Evolutionary conservation across 139 green algal genomes (phyloP), one percentile per base, ranked within the genome.

Genomic region (Tetradesmus obliquus): DNA sequence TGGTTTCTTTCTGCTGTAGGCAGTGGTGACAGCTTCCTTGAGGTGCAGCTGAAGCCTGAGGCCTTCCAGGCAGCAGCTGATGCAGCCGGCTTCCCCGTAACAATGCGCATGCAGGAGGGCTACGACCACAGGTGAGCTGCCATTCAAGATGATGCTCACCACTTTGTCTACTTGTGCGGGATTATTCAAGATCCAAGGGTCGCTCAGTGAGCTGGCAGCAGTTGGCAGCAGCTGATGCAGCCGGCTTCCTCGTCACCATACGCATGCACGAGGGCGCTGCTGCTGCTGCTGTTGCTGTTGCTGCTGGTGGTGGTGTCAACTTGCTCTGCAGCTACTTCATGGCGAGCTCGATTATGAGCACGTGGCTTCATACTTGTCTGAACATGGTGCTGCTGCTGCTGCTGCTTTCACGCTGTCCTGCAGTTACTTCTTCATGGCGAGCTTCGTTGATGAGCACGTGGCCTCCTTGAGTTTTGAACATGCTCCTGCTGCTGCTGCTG

Each of bases 11-110:
- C 79, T 84, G 79, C 79, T 87, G 82, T 54, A 87, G 82, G 82
- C 57, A 66, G 57, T 66, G 57, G 57, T 66, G 81, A 86, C 51
- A 62, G 5, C 9, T 87, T 99, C 91, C 93, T 99, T 58, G 79
- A 96, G 82, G 93, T 96, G 24, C 97, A 99, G 95, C 95, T 99
- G 74, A 91, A 95, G 45, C 97, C 97, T 2, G 95, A 96, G 85
- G 91, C 84, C 0, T 96, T 99, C 82, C 87, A 96, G 72, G 94
- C 95, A 51, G 97, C 96, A 12, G 94, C 94, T 10, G 92, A 93
- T 22, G 94, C 80, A 17, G 96, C 94, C 17, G 93, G 92, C 62
- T 93, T 96, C 72, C 89, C 91, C 1, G 83, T 97, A 2, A 95
- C 93, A 0, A 87, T 97, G 66, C 93, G 97, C 55, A 96, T 99